Conservation (phyloP, 441 rosid genomes). For the Euphorbia corollata region DNA sequence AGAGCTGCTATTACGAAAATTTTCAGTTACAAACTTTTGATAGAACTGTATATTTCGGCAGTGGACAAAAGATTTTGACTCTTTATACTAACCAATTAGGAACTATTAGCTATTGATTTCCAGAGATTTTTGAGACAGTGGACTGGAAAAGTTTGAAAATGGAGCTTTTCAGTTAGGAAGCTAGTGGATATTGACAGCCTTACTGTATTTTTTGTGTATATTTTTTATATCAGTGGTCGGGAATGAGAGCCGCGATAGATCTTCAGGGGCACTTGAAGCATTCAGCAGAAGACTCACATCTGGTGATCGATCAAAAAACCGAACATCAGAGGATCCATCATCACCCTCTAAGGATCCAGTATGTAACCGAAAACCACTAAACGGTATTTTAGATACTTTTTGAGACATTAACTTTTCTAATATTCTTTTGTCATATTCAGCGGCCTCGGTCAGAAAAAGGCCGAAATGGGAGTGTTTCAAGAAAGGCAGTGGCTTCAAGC, state of each 20-base stretch:
- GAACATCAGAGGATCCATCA: slow-evolving; percentile 51
- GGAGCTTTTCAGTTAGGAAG: no score
- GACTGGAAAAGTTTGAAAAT: no score
- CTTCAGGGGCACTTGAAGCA: slow-evolving; percentile 69
- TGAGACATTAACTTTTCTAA: neutral
- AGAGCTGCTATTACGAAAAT: no score
- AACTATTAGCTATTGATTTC: no score
- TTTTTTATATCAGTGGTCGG: slow-evolving; percentile 30
- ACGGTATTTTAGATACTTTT: neutral
- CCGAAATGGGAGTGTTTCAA: slow-evolving; percentile 54
- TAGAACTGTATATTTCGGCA: no score
- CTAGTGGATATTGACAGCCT: no score
- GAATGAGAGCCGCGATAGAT: slow-evolving; percentile 58
- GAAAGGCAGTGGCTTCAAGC: slow-evolving; percentile 51
- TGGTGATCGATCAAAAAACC: slow-evolving; percentile 47
- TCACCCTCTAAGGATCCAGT: slow-evolving; percentile 64
- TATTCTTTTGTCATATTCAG: slow-evolving; percentile 22
- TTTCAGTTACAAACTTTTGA: no score
- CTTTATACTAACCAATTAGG: no score
- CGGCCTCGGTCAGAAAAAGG: slow-evolving; percentile 45
- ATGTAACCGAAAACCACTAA: slow-evolving; percentile 32
- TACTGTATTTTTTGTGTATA: neutral
- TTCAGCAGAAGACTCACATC: slow-evolving; percentile 54
- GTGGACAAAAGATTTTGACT: no score
- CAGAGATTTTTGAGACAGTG: no score